phyloP scores from a whole-genome alignment of 768 basidiomycete genomes.

The Leccinum variicolor region DNA sequence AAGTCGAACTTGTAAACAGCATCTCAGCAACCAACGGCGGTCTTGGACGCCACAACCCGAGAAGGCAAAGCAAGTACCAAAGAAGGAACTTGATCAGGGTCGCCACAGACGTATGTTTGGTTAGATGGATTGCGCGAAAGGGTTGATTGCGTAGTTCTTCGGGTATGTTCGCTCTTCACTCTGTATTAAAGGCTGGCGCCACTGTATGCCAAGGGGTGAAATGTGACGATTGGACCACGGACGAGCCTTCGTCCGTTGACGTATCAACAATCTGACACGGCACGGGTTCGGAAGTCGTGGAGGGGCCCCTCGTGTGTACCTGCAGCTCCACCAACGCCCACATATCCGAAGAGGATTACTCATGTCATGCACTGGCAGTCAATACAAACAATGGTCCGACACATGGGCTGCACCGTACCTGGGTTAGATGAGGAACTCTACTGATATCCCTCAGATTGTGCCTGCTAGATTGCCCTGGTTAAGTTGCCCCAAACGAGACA shows the following conservation, averaged over 20 bases:
- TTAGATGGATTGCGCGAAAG: constrained; percentile 11
- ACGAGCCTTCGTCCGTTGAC: background rate
- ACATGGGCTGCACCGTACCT: constrained; percentile 12
- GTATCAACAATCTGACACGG: background rate
- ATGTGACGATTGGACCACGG: constrained; percentile 2
- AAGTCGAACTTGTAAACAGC: constrained; percentile 3
- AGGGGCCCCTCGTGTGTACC: background rate
- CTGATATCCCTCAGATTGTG: constrained; percentile 9
- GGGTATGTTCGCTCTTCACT: constrained; percentile 5
- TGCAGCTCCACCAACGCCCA: background rate
- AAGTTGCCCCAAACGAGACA: background rate
- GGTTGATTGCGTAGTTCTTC: constrained; percentile 12
- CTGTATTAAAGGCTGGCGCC: background rate
- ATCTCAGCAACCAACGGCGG: constrained; percentile 1
- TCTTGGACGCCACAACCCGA: constrained; percentile 10
- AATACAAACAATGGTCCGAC: constrained; percentile 3
- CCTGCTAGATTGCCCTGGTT: constrained; percentile 10
- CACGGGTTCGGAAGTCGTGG: background rate
- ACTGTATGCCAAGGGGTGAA: background rate
- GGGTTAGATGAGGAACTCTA: background rate
- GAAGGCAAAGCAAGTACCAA: constrained; percentile 10
- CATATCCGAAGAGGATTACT: background rate
- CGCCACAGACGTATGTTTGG: constrained; percentile 5
- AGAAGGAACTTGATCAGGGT: constrained; percentile 10
- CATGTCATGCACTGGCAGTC: constrained; percentile 3